A percentile compares a stretch with the other conserved stretches of the same genome.
Evolutionary conservation across 2,329 filamentous ascomycete genomes (phyloP).

Genomic region (Cadophora sp.): DNA sequence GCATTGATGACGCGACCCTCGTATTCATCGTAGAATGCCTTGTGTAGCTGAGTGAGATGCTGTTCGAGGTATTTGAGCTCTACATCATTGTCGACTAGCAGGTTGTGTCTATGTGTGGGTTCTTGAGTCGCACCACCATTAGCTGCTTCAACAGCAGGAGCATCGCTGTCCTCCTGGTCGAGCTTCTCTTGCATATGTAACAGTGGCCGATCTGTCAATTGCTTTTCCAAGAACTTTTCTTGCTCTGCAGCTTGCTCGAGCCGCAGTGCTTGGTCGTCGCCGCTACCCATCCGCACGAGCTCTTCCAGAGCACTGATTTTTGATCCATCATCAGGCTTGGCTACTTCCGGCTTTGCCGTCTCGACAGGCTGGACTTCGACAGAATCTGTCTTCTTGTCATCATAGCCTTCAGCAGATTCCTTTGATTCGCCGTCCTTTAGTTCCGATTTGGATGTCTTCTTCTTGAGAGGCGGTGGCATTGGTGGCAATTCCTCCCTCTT

Average conservation of each 20-base stretch:
- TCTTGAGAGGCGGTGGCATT: slow-evolving; percentile 33
- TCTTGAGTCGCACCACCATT: slow-evolving; percentile 47
- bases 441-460: slow-evolving; percentile 30
- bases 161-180: slow-evolving; percentile 72
- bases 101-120: slow-evolving; percentile 65
- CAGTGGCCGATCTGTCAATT: slow-evolving; percentile 86
- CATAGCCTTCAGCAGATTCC: not conserved
- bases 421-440: slow-evolving; percentile 18
- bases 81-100: slow-evolving; percentile 86
- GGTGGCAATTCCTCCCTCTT: slow-evolving; percentile 66
- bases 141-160: slow-evolving; percentile 44
- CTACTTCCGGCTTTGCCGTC: slow-evolving; percentile 37
- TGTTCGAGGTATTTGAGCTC: slow-evolving; percentile 81
- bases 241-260: slow-evolving; percentile 84
- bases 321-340: slow-evolving; percentile 22
- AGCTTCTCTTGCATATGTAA: slow-evolving; percentile 92
- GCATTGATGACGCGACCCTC: slow-evolving; percentile 56
- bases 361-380: slow-evolving; percentile 48
- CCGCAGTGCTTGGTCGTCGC: slow-evolving; percentile 70
- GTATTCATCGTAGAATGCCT: slow-evolving; percentile 83
- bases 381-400: not conserved
- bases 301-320: slow-evolving; percentile 66
- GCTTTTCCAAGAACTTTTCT: slow-evolving; percentile 84
- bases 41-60: slow-evolving; percentile 78
- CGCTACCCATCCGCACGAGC: slow-evolving; percentile 76